phyloP scores from a whole-genome alignment of 805 yeast species.

The Dipodascus geniculatus region DNA sequence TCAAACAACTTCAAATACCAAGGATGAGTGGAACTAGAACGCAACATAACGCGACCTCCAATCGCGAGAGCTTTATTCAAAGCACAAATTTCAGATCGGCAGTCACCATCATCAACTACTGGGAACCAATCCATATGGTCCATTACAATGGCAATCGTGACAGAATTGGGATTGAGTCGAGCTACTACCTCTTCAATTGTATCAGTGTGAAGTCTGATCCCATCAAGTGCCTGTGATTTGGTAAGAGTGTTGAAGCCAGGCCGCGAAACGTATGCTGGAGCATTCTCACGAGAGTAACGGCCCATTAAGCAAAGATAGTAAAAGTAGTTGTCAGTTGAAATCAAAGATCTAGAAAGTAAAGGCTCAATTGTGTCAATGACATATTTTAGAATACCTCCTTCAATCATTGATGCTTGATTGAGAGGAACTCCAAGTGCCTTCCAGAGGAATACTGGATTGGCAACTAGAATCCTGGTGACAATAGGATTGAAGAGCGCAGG shows the following conservation, averaged over 20 bases:
- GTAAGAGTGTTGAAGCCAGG: slow-evolving; percentile 44
- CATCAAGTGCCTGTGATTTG: slow-evolving; percentile 45
- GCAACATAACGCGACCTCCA: slow-evolving; percentile 64
- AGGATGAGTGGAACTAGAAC: slow-evolving; percentile 63
- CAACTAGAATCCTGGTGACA: slow-evolving; percentile 54
- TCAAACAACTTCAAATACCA: slow-evolving; percentile 71
- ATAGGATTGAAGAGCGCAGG: slow-evolving; percentile 64
- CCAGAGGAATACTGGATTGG: slow-evolving; percentile 82
- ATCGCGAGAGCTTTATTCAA: slow-evolving; percentile 48
- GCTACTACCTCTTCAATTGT: slow-evolving; percentile 64
- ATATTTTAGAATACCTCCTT: slow-evolving; percentile 55
- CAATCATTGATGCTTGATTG: slow-evolving; percentile 75
- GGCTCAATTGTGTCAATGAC: slow-evolving; percentile 75
- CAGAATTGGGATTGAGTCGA: slow-evolving; percentile 46
- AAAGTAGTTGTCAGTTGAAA: slow-evolving; percentile 66
- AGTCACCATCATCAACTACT: slow-evolving; percentile 45
- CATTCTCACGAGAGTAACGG: slow-evolving; percentile 45
- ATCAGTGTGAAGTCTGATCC: slow-evolving; percentile 70
- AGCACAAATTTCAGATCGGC: slow-evolving; percentile 53
- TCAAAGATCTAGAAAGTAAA: slow-evolving; percentile 46
- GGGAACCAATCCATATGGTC: slow-evolving; percentile 92
- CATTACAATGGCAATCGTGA: slow-evolving; percentile 74
- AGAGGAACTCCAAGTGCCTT: slow-evolving; percentile 84
- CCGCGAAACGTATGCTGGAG: slow-evolving; percentile 64
- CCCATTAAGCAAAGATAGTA: slow-evolving; percentile 61